Percentiles rank a stretch among this genome's conserved stretches.
phyloP scores from a whole-genome alignment of 2,329 filamentous ascomycete species.

The Aureobasidium sp. region DNA sequence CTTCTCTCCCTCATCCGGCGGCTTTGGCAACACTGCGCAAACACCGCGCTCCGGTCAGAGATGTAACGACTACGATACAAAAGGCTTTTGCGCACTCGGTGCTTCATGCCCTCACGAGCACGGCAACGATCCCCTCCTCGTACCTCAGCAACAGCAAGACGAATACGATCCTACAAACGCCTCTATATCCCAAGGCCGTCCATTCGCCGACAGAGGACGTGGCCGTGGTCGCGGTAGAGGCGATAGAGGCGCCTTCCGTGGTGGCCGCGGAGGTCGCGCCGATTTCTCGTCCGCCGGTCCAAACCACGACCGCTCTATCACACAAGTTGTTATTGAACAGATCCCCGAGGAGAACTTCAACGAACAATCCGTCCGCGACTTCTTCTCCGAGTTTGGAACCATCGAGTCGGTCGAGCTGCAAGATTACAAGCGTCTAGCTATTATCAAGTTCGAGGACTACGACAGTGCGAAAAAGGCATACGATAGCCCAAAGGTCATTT shows the following conservation, averaged over 20 bases:
- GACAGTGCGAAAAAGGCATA: constrained; percentile 61
- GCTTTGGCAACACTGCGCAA: constrained; percentile 15
- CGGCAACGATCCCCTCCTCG: constrained; percentile 44
- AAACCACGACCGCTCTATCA: constrained; percentile 53
- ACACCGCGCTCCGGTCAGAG: constrained; percentile 31
- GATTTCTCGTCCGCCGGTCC: constrained; percentile 58
- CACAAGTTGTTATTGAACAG: constrained; percentile 64
- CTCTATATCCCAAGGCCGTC: constrained; percentile 24
- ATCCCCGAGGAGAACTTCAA: constrained; percentile 64
- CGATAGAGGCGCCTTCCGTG: constrained; percentile 24
- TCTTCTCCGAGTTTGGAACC: constrained; percentile 64
- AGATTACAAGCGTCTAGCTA: constrained; percentile 55
- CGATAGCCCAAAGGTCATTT: constrained; percentile 68
- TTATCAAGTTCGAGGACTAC: constrained; percentile 61
- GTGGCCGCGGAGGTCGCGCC: constrained; percentile 37
- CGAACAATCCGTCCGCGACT: constrained; percentile 56
- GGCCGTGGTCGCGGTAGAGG: constrained; percentile 24
- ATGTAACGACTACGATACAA: constrained; percentile 63
- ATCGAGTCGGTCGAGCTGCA: constrained; percentile 58
- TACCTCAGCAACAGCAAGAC: constrained; percentile 27
- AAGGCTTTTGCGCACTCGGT: constrained; percentile 62
- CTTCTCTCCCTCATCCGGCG: constrained; percentile 15
- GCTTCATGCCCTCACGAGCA: constrained; percentile 63
- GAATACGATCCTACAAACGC: constrained; percentile 54
- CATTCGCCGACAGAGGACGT: constrained; percentile 31